Evolutionary conservation across 495 filamentous ascomycete genomes (phyloP), one percentile per base, ranked within the genome.

Genomic region (Lasiosphaeris hirsuta): DNA sequence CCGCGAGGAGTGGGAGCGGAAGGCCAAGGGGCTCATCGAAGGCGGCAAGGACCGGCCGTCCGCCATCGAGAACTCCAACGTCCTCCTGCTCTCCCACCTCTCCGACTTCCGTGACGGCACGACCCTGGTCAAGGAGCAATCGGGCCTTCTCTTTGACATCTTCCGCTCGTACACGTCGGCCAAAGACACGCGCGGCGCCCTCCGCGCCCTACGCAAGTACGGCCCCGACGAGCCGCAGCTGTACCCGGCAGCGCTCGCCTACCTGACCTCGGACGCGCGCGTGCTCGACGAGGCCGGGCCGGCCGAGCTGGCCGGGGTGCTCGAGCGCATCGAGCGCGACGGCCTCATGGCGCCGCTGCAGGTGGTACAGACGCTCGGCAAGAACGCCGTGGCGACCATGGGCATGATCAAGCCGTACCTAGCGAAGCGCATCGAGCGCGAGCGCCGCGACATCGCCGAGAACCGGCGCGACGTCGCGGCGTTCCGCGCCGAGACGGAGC

Each of bases 141-240:
- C 96, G 67, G 93, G 94, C 18, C 79, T 97, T 7, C 83, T 87
- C 11, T 92, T 93, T 43, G 95, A 98, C 69, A 97, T 98, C 56
- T 97, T 98, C 76, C 86, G 94, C 18, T 96, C 94, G 0, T 97
- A 96, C 69, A 97, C 93, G 5, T 86, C 91, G 0, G 92, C 92
- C 17, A 90, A 92, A 33, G 94, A 98, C 65, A 97, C 94, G 1
- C 78, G 81, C 8, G 94, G 94, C 38, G 92, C 93, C 7, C 90
- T 97, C 63, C 86, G 86, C 65, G 94, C 95, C 0, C 75, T 98
- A 42, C 82, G 82, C 45, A 95, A 94, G 70, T 98, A 98, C 66
- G 95, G 95, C 0, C 85, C 87, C 0, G 84, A 93, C 52, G 94
- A 97, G 63, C 94, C 95, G 0, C 88, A 95, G 60, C 82, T 98